Evolutionary conservation across 495 filamentous ascomycete genomes (phyloP).

Genomic region (Lophiostoma macrostomum): DNA sequence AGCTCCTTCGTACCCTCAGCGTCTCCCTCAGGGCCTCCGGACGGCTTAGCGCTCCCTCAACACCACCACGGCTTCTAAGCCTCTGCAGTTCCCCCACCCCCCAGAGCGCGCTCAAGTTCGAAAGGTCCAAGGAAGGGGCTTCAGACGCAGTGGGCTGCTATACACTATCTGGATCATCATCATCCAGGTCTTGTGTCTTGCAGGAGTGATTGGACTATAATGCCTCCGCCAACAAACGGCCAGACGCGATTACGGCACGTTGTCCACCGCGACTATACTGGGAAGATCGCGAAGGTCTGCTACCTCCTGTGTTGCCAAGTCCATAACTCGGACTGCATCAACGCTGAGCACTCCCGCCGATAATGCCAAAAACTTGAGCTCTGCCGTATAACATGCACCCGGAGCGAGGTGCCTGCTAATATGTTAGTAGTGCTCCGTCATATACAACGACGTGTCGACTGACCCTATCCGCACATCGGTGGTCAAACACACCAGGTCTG

Average conservation of each 20-base stretch:
- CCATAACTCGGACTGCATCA: conserved; percentile 78
- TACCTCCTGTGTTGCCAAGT: conserved; percentile 75
- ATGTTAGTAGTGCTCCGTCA: conserved; percentile 25
- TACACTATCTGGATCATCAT: too few relatives aligned
- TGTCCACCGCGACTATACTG: conserved; percentile 53
- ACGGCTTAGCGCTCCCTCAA: too few relatives aligned
- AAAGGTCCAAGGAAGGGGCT: too few relatives aligned
- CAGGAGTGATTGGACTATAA: too few relatives aligned
- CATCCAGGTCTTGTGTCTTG: too few relatives aligned
- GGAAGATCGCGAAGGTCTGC: conserved; percentile 81
- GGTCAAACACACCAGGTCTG: conserved; percentile 75
- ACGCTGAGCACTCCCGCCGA: conserved; percentile 69
- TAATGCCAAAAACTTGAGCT: conserved; percentile 77
- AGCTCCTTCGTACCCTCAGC: too few relatives aligned
- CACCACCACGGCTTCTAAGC: too few relatives aligned
- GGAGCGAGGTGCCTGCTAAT: conserved; percentile 61
- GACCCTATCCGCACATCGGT: conserved; percentile 81
- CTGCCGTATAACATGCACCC: conserved; percentile 73
- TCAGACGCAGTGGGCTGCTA: too few relatives aligned
- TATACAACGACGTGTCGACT: conserved; percentile 33
- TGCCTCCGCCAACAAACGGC: not conserved
- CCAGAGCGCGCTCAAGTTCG: too few relatives aligned
- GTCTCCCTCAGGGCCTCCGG: too few relatives aligned
- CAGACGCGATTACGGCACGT: not conserved
- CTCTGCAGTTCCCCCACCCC: too few relatives aligned